Percentiles rank a stretch among this genome's conserved stretches.
Conservation (phyloP, 2,329 filamentous ascomycete genomes). For the Diplocarpon rosae region DNA sequence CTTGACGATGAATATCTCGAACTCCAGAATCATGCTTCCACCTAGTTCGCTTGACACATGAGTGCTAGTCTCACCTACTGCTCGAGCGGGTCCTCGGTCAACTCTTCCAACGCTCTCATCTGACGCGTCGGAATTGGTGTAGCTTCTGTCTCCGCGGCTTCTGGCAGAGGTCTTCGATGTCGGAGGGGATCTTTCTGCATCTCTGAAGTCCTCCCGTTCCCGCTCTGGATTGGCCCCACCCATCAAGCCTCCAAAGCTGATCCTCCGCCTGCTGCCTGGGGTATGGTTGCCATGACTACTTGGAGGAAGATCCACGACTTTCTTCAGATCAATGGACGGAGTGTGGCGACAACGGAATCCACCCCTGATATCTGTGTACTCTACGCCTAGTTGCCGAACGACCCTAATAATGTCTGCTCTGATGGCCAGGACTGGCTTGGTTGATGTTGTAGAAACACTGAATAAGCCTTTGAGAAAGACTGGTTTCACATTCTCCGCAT, state of each 20-base stretch:
- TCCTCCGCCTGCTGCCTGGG: constrained; percentile 59
- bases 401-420: constrained; percentile 85
- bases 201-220: constrained; percentile 61
- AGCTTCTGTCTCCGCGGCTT: constrained; percentile 53
- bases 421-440: constrained; percentile 77
- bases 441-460: constrained; percentile 93
- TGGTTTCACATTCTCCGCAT: constrained; percentile 76
- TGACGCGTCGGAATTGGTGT: constrained; percentile 78
- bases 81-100: constrained; percentile 40
- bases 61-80: constrained; percentile 79
- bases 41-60: constrained; percentile 86
- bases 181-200: constrained; percentile 41
- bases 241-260: constrained; percentile 69
- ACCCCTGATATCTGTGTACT: constrained; percentile 83
- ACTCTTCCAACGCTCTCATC: constrained; percentile 59
- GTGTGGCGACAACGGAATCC: constrained; percentile 83
- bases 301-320: constrained; percentile 48
- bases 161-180: constrained; percentile 37
- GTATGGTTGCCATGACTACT: constrained; percentile 41
- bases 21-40: constrained; percentile 71
- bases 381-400: constrained; percentile 76
- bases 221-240: constrained; percentile 39
- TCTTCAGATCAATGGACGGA: constrained; percentile 81
- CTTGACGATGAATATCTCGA: constrained; percentile 97
- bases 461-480: constrained; percentile 95